A percentile compares a stretch with the other conserved stretches of the same genome.
Evolutionary conservation across 164 flowering plant species (phyloP).

Genomic region (Liriodendron chinense): DNA sequence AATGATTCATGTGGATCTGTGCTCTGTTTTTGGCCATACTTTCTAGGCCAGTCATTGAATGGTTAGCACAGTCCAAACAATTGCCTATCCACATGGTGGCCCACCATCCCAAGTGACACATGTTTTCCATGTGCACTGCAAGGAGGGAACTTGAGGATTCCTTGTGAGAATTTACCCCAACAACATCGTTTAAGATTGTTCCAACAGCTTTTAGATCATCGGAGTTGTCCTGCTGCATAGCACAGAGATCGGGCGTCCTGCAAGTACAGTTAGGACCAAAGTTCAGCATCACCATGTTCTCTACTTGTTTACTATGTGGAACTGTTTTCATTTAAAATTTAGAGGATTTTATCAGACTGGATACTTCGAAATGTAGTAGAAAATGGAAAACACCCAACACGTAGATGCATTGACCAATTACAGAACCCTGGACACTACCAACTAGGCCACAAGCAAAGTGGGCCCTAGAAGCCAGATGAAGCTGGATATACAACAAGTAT

Average conservation of each 20-base stretch:
- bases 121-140: background rate
- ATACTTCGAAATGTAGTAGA: background rate
- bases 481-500: too few relatives aligned
- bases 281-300: background rate
- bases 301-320: background rate
- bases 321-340: background rate
- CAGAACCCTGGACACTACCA: too few relatives aligned
- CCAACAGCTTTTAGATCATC: slow-evolving; percentile 53
- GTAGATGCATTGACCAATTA: too few relatives aligned
- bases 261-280: background rate
- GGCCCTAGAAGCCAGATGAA: too few relatives aligned
- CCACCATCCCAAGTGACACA: background rate
- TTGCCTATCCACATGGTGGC: background rate
- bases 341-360: background rate
- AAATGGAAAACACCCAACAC: too few relatives aligned
- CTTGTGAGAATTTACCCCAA: slow-evolving; percentile 42
- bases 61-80: background rate
- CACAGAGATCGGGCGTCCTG: slow-evolving; percentile 69
- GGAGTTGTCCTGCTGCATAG: slow-evolving; percentile 75
- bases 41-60: background rate
- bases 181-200: slow-evolving; percentile 36
- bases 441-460: too few relatives aligned
- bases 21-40: background rate
- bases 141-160: background rate
- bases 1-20: background rate